A percentile compares a stretch with the other conserved stretches of the same genome.
Evolutionary conservation across 108 stramenopile species (phyloP).

Genomic region (Skeletonema marinoi): DNA sequence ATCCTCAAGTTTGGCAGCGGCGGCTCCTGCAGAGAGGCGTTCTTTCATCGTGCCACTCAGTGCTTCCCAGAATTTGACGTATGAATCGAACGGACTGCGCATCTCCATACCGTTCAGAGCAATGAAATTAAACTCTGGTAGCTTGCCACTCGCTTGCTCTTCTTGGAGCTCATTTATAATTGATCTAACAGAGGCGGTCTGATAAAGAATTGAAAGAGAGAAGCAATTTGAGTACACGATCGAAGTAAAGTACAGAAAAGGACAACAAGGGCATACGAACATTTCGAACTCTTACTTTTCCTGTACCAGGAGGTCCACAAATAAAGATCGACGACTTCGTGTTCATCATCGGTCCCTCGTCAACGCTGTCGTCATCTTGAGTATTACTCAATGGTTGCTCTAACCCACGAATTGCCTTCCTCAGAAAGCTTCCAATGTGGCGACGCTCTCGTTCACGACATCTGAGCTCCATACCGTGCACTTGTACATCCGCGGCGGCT

Average conservation of each 20-base stretch:
- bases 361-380: not conserved
- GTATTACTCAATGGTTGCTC: constrained; percentile 1
- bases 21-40: constrained; percentile 53
- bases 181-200: constrained; percentile 80
- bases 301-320: constrained; percentile 84
- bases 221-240: not conserved
- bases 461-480: constrained; percentile 45
- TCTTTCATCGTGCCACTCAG: constrained; percentile 58
- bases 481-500: constrained; percentile 66
- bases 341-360: constrained; percentile 23
- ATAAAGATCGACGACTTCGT: constrained; percentile 68
- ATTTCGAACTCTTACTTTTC: constrained; percentile 18
- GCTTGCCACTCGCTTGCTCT: constrained; percentile 57
- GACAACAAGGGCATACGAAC: not conserved
- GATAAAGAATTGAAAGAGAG: constrained; percentile 17
- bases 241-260: not conserved
- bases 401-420: constrained; percentile 55
- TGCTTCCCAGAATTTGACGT: constrained; percentile 79
- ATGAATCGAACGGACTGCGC: constrained; percentile 81
- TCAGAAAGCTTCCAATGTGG: constrained; percentile 64
- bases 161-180: constrained; percentile 58
- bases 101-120: constrained; percentile 89
- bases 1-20: constrained; percentile 57
- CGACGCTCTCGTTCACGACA: constrained; percentile 73
- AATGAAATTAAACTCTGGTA: constrained; percentile 78